These are phyloP conservation scores for Diplotaxis tenuifolia DNA, from an alignment of 345 rosid genomes.

Conservation along the genomic window DNA sequence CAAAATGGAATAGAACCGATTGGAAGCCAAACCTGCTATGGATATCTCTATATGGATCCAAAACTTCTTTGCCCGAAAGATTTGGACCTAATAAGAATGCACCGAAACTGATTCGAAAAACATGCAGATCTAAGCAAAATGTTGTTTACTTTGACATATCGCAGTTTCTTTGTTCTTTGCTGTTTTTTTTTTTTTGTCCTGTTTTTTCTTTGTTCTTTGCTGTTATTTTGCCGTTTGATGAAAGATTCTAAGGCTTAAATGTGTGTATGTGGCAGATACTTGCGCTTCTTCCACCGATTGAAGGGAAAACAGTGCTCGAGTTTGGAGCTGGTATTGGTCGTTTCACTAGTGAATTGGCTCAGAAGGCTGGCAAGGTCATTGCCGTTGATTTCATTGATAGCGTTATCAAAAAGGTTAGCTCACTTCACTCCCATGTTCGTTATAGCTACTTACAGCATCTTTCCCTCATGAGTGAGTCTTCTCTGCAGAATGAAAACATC, in stretches of 20 bases:
- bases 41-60: background rate
- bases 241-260: slow-evolving; percentile 4
- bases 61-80: background rate
- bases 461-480: background rate
- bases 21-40: no score
- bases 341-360: slow-evolving; percentile 81
- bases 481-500: slow-evolving; percentile 62
- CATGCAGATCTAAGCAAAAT: background rate
- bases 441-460: slow-evolving; percentile 1
- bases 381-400: slow-evolving; percentile 90
- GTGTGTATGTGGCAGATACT: slow-evolving; percentile 53
- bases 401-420: slow-evolving; percentile 73
- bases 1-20: background rate
- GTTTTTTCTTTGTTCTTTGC: background rate
- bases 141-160: background rate
- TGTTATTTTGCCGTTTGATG: background rate
- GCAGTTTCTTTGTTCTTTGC: no score
- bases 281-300: slow-evolving; percentile 71
- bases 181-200: no score
- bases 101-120: no score
- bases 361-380: slow-evolving; percentile 65
- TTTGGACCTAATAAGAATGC: background rate
- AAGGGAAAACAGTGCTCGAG: slow-evolving; percentile 75
- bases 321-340: slow-evolving; percentile 98
- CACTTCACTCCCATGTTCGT: background rate